Conservation (phyloP, 2,329 filamentous ascomycete species). For the Xylariaceae sp. region DNA sequence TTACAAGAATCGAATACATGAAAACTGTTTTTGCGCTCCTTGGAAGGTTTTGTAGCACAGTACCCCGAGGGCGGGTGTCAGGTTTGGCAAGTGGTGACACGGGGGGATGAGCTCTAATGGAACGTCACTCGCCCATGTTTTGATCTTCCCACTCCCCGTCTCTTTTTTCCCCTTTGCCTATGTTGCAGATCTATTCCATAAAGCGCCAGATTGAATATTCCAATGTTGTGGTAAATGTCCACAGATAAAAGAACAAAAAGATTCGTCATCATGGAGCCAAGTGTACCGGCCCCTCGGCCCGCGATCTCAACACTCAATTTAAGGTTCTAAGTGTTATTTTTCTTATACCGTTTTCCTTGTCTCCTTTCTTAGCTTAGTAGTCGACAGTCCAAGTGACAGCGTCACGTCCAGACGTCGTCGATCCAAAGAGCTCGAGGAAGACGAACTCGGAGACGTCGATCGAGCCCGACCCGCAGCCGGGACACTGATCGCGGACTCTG, state of each 20-base stretch:
- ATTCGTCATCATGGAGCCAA: neutral
- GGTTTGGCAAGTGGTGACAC: neutral
- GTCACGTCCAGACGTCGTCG: constrained; percentile 4
- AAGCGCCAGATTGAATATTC: neutral
- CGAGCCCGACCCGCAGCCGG: constrained; percentile 61
- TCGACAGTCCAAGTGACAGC: constrained; percentile 31
- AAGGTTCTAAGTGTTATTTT: no score
- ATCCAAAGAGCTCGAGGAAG: constrained; percentile 19
- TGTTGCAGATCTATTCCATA: constrained; percentile 5
- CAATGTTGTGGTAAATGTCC: neutral
- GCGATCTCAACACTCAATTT: no score
- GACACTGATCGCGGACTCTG: constrained; percentile 70
- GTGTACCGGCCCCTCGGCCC: no score
- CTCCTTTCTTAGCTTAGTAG: constrained; percentile 5
- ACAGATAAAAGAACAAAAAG: neutral
- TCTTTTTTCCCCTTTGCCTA: constrained; percentile 5
- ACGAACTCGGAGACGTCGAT: constrained; percentile 46
- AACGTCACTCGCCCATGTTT: neutral
- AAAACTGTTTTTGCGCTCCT: no score
- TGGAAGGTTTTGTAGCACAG: no score
- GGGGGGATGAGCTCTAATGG: neutral
- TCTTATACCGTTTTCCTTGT: no score
- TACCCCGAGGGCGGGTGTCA: no score
- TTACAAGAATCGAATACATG: no score
- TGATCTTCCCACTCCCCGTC: neutral